phyloP scores from a whole-genome alignment of 345 rosid species.

The Cardamine occulta region DNA sequence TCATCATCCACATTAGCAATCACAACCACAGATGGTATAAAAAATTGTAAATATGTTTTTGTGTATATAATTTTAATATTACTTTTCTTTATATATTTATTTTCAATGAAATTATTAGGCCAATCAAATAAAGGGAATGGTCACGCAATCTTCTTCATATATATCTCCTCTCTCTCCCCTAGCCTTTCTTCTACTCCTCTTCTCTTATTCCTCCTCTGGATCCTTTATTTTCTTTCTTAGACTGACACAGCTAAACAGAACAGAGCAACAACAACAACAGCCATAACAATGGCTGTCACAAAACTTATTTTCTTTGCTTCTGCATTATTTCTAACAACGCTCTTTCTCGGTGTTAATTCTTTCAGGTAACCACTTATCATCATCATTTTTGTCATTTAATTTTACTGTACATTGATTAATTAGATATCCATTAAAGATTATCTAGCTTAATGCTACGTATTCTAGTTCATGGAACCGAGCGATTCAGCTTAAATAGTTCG shows the following conservation, averaged over 20 bases:
- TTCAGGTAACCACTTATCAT: constrained; percentile 36
- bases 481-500: neutral
- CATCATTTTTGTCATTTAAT: neutral
- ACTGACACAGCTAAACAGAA: constrained; percentile 35
- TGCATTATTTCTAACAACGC: constrained; percentile 45
- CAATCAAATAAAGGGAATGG: constrained; percentile 24
- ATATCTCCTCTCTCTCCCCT: constrained; percentile 30
- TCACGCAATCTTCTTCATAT: constrained; percentile 34
- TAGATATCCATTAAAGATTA: neutral
- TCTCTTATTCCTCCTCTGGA: neutral
- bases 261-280: constrained; percentile 30
- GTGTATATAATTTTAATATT: neutral
- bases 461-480: constrained; percentile 14
- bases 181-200: constrained; percentile 31
- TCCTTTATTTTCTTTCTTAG: neutral
- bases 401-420: neutral
- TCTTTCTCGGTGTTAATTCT: constrained; percentile 48
- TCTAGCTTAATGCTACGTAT: neutral
- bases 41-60: neutral
- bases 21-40: neutral
- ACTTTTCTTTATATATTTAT: constrained; percentile 6
- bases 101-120: neutral
- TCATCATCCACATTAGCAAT: constrained; percentile 13
- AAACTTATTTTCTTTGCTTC: constrained; percentile 42
- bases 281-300: constrained; percentile 56